Base-by-base conservation (phyloP, 345 rosid species). In the Linum lewisii region DNA sequence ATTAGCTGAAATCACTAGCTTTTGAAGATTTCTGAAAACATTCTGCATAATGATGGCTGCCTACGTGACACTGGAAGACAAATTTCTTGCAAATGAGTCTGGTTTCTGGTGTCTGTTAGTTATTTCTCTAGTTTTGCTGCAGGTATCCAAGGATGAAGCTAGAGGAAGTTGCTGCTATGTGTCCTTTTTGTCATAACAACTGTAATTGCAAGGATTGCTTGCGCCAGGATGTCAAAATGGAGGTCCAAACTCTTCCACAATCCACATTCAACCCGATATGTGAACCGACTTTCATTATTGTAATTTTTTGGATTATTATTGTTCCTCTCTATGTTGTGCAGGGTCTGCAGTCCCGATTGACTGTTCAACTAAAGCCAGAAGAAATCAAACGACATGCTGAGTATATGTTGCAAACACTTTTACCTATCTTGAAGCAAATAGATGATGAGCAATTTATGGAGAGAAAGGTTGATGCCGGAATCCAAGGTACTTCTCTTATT, bases 141-240 rank as follows among this genome's bases (percentile, higher is more conserved):
- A 81, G 85, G 85, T 81, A 81, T 62, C 79, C 85, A 0, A 72
- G 59, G 59, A 73, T 67, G 73, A 71, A 72, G 65, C 71, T 60
- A 49, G 73, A 78, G 51, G 80, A 78, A 19, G 11, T 78, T 47
- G 76, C 52, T 59, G 57, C 56, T 57, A 77, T 77, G n/a, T 81
- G 85, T 59, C 85, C 85, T 20, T 81, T 78, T 67, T 81, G 85
- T 58, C 63, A 61, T 19, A 74, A 79, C 63, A 67, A 73, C 67
- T 81, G 85, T 61, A 81, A 81, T 72, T 81, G 82, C 70, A 76
- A 80, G 67, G 24, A 61, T 34, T 81, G 85, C 79, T 76, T 81
- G 56, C 74, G 69, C 66, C 68, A 76, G 70, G 71, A 65, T 26
- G 57, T 72, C 38, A 59, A 58, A 51, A 29, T 63, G 42, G 58